Base-by-base conservation (phyloP, 768 basidiomycete genomes). In the Daedaleopsis sinensis region DNA sequence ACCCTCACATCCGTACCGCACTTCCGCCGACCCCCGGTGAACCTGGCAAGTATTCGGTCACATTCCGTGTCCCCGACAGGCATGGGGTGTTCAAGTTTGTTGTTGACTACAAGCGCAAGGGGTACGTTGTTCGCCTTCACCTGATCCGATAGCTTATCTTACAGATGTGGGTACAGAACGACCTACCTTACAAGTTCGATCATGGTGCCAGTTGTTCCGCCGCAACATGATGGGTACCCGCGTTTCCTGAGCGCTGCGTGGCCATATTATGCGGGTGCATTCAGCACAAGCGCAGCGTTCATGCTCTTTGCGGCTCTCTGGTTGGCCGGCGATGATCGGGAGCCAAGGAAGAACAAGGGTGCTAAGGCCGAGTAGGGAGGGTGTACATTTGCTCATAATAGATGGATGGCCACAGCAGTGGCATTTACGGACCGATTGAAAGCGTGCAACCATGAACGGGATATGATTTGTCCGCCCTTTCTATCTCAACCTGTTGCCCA, bases 11-110 rank as follows among this genome's bases (percentile, higher is more conserved):
- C 61, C 93, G 97, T 38, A 93, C 88, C 15, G 77, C 89, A 8
- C 81, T 99, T 11, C 79, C 74, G 12, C 81, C 89, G 12, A 84
- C 86, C 10, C 56, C 77, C 5, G 83, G 82, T 0, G 65, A 76
- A 24, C 84, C 88, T 3, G 89, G 90, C 23, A 79, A 82, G 66
- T 98, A 95, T 77, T 82, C 85, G 15, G 84, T 87, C n/a, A 84
- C 84, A 15, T 96, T 99, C 87, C 87, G 86, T 44, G 89, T 87
- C 1, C 97, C 97, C 8, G 96, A 98, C 75, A 82, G 96, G 55
- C 97, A 99, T 71, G 97, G 97, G 23, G 97, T 99, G 16, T 99
- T 96, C 84, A 98, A 98, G 72, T 96, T 98, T 71, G 81, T 94
- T n/a, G 76, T 97, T 47, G 85, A 96, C 74, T 87, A 94, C 78